phyloP scores from a whole-genome alignment of 306 rosid species.

The Boehmeria nivea region DNA sequence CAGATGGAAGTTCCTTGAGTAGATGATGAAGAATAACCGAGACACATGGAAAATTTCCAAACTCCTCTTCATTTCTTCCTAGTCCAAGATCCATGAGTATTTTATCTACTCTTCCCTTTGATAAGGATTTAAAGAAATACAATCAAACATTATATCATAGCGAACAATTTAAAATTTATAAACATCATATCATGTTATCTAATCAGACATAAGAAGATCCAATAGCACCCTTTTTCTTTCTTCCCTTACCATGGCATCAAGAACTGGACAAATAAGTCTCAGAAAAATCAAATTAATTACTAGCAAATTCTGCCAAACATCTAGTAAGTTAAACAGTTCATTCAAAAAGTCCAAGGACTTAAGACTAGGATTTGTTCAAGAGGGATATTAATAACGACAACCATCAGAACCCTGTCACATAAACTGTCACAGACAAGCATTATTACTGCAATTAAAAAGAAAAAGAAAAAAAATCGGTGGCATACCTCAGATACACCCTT shows the following conservation, averaged over 20 bases:
- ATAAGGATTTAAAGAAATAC: constrained; percentile 6
- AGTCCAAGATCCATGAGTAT: constrained; percentile 71
- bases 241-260: too few species aligned
- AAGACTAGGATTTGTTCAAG: too few species aligned
- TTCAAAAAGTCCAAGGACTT: too few species aligned
- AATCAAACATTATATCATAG: neutral
- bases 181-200: too few species aligned
- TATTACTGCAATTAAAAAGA: neutral
- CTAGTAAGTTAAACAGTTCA: too few species aligned
- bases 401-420: too few species aligned
- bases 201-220: too few species aligned
- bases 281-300: neutral
- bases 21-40: constrained; percentile 82
- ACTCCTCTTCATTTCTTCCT: constrained; percentile 44
- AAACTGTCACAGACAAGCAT: too few species aligned
- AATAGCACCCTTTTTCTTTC: too few species aligned
- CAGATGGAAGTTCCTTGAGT: constrained; percentile 77
- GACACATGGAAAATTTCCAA: constrained; percentile 48
- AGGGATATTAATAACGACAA: too few species aligned
- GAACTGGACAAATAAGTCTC: neutral
- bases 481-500: constrained; percentile 68
- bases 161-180: constrained; percentile 1
- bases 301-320: too few species aligned
- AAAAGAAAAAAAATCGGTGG: constrained; percentile 20
- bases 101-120: constrained; percentile 46